Evolutionary conservation across 1,139 yeast genomes (phyloP).

Genomic region (Oligophagozyma castellii): DNA sequence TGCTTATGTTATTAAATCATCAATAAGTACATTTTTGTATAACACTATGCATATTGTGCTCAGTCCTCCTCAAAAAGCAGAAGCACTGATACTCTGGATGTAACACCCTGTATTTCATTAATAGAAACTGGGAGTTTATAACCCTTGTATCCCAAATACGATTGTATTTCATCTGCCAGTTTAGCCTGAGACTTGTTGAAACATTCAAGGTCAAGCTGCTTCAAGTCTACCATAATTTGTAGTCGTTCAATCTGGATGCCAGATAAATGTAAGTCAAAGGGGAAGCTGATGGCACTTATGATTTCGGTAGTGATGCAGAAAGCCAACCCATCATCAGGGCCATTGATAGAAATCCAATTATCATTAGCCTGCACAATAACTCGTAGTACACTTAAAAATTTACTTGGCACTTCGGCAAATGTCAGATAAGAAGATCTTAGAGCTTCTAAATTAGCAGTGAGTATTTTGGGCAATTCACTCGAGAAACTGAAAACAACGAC

Average conservation of each 20-base stretch:
- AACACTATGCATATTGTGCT: no score
- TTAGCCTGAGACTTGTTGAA: not conserved
- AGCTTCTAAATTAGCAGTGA: slow-evolving; percentile 7
- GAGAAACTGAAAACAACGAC: slow-evolving; percentile 5
- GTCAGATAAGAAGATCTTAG: slow-evolving; percentile 8
- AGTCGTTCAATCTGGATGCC: slow-evolving; percentile 7
- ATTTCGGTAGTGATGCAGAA: slow-evolving; percentile 2
- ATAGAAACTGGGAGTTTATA: no score
- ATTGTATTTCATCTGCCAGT: not conserved
- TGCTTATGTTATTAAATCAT: no score
- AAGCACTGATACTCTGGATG: no score
- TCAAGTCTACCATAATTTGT: slow-evolving; percentile 6
- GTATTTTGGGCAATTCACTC: slow-evolving; percentile 5
- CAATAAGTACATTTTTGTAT: no score
- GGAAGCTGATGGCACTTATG: slow-evolving; percentile 6
- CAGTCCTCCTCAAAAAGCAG: no score
- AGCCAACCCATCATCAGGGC: not conserved
- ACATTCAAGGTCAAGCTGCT: not conserved
- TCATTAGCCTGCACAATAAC: not conserved
- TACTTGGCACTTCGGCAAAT: slow-evolving; percentile 3
- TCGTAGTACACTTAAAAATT: slow-evolving; percentile 1
- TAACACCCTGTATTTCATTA: no score
- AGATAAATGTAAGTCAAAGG: slow-evolving; percentile 7
- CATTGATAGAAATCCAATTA: no score
- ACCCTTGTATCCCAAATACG: slow-evolving; percentile 4